phyloP scores from a whole-genome alignment of 768 basidiomycete genomes.

The Tulasnella sp. region DNA sequence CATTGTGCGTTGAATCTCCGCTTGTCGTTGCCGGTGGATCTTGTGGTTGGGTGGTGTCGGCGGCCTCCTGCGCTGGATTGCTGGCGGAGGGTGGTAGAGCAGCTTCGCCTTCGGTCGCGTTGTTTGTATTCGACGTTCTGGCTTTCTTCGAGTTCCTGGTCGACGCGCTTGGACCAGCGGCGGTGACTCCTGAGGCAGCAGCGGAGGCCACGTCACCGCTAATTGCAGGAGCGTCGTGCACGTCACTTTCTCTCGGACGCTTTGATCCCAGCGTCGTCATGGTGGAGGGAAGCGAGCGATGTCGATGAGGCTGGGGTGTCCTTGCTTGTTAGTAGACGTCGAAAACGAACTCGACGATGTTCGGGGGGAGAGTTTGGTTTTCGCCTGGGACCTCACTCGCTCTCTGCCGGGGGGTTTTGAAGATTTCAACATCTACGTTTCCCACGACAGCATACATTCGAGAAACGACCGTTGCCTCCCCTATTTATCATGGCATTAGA shows the following conservation, averaged over 20 bases:
- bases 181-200: conserved; percentile 9
- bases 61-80: conserved; percentile 4
- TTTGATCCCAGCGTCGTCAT: conserved; percentile 23
- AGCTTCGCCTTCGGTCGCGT: conserved; percentile 14
- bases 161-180: conserved; percentile 21
- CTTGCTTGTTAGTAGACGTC: conserved; percentile 17
- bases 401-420: conserved; percentile 20
- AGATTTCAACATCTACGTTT: conserved; percentile 18
- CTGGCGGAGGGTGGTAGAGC: conserved; percentile 5
- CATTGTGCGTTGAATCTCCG: background rate
- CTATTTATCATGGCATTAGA: background rate
- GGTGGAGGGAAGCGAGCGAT: conserved; percentile 15
- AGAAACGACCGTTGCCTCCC: background rate
- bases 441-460: conserved; percentile 21
- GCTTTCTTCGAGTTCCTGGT: conserved; percentile 15
- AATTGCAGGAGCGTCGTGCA: background rate
- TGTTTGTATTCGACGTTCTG: conserved; percentile 28
- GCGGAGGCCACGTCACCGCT: conserved; percentile 29
- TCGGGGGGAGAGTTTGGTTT: conserved; percentile 27
- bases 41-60: conserved; percentile 5
- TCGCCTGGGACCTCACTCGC: conserved; percentile 19
- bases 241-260: conserved; percentile 32
- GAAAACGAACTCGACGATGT: conserved; percentile 4
- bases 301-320: conserved; percentile 21
- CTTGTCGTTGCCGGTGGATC: background rate